Evolutionary conservation across 176 grass and related monocot species (phyloP).

Genomic region (Aegilops sharonensis): DNA sequence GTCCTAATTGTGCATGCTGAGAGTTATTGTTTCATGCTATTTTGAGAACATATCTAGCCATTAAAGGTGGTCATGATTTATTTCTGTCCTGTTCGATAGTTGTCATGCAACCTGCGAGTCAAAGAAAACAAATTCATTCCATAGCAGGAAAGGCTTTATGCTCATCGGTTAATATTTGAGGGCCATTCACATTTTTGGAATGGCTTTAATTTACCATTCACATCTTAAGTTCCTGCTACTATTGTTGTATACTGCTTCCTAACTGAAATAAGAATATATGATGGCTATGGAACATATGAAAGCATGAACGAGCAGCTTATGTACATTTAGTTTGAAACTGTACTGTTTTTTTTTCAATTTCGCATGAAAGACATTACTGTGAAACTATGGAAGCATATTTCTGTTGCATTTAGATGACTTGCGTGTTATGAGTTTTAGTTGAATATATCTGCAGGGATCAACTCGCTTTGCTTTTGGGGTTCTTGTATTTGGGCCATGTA

Average conservation of each 20-base stretch:
- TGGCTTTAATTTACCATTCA: background rate
- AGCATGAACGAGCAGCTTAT: background rate
- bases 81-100: background rate
- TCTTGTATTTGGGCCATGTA: background rate
- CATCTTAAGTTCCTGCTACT: background rate
- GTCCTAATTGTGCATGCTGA: background rate
- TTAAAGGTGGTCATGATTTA: background rate
- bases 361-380: background rate
- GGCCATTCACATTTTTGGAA: background rate
- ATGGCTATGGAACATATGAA: background rate
- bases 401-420: background rate
- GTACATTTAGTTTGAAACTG: background rate
- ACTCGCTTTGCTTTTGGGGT: background rate
- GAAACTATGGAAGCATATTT: background rate
- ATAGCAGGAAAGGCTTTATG: background rate
- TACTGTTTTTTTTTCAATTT: background rate
- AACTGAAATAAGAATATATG: background rate
- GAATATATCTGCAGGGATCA: slow-evolving; percentile 2
- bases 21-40: background rate
- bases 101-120: background rate
- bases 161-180: background rate
- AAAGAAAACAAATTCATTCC: background rate
- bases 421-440: background rate
- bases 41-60: background rate
- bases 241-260: background rate